Percentiles rank a stretch among this genome's conserved stretches.
Evolutionary conservation across 192 early-diverging fungal species (phyloP).

Genomic region (Coemansia sp.): DNA sequence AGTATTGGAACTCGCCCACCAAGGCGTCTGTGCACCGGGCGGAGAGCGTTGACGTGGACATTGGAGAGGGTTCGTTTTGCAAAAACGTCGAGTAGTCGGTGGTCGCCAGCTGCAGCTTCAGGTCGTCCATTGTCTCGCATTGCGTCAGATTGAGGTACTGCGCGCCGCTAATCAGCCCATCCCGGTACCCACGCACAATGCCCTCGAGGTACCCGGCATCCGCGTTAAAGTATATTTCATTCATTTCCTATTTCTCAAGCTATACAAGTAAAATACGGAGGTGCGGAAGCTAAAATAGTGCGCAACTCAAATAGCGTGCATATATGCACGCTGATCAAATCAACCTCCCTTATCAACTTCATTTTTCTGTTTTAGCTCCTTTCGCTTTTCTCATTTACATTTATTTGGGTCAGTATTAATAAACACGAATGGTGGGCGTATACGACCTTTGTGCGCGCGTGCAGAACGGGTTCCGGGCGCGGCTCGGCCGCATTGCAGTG

Average conservation of each 20-base stretch:
- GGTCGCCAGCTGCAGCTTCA: conserved; percentile 90
- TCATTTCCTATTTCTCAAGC: conserved; percentile 22
- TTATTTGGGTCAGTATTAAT: background rate
- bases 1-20: conserved; percentile 90
- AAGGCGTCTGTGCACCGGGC: conserved; percentile 87
- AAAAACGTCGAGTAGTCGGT: conserved; percentile 95
- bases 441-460: conserved; percentile 86
- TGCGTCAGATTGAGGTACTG: conserved; percentile 96
- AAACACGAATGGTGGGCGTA: conserved; percentile 66
- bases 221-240: conserved; percentile 73
- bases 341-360: background rate
- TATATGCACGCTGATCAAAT: background rate
- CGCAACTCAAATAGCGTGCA: background rate
- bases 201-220: conserved; percentile 92
- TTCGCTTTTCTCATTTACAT: background rate
- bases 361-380: background rate
- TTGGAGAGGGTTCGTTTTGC: conserved; percentile 94
- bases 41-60: conserved; percentile 89
- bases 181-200: conserved; percentile 91
- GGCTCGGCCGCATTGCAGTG: conserved; percentile 77
- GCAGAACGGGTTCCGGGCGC: conserved; percentile 87
- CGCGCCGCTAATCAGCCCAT: conserved; percentile 73
- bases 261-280: background rate
- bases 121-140: conserved; percentile 97
- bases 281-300: background rate